Percentiles rank a stretch among this genome's conserved stretches.
These are phyloP conservation scores for Termitomyces eurrhizus DNA, from an alignment of 768 basidiomycete species.

Conservation along the genomic window DNA sequence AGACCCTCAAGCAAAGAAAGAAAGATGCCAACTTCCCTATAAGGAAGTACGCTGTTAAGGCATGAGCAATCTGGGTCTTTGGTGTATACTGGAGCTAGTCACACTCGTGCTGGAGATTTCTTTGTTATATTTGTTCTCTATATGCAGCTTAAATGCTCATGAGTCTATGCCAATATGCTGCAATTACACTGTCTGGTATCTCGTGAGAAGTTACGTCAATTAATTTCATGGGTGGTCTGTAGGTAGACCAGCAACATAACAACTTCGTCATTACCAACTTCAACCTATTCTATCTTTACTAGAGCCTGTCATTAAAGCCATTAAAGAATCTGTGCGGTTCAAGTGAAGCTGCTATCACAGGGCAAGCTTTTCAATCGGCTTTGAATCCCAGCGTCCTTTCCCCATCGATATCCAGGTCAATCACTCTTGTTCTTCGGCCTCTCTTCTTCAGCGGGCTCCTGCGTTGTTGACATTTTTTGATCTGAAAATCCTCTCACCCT, in stretches of 20 bases:
- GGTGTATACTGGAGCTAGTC: constrained; percentile 11
- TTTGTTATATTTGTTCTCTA: constrained; percentile 18
- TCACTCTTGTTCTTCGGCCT: not conserved
- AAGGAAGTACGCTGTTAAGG: constrained; percentile 95
- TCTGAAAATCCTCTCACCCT: not conserved
- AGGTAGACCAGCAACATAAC: not conserved
- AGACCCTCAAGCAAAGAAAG: constrained; percentile 93
- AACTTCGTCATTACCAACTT: not conserved
- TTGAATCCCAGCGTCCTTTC: constrained; percentile 11
- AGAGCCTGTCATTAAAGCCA: not conserved
- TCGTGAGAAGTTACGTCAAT: not conserved
- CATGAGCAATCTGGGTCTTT: constrained; percentile 39
- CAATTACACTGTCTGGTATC: not conserved
- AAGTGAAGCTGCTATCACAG: constrained; percentile 4
- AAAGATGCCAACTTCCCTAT: constrained; percentile 91
- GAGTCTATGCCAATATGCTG: constrained; percentile 12
- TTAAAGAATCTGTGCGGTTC: not conserved
- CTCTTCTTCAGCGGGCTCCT: not conserved
- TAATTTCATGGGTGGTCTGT: not conserved
- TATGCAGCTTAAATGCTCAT: constrained; percentile 20
- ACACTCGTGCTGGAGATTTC: constrained; percentile 17
- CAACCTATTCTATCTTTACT: not conserved
- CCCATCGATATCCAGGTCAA: not conserved
- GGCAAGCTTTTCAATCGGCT: constrained; percentile 9
- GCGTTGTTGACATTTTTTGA: not conserved